phyloP scores from a whole-genome alignment of 805 yeast genomes.

The Cyberlindnera xylosilytica region DNA sequence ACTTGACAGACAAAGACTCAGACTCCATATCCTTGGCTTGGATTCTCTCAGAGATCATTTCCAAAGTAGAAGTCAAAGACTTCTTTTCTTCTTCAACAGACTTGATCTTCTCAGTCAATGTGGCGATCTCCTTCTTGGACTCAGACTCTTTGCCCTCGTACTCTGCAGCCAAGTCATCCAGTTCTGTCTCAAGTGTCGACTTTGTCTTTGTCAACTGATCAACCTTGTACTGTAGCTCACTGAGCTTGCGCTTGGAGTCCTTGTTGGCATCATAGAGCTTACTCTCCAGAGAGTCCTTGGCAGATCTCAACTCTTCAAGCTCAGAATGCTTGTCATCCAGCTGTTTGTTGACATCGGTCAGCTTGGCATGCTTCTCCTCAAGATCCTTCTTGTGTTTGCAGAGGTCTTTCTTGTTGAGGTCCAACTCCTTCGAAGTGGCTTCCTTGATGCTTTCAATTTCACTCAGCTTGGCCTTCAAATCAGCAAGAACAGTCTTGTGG shows the following conservation, averaged over 20 bases:
- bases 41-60: slow-evolving; percentile 32
- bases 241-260: neutral
- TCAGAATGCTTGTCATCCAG: slow-evolving; percentile 2
- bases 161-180: slow-evolving; percentile 27
- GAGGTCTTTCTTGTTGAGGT: slow-evolving; percentile 4
- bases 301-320: slow-evolving; percentile 2
- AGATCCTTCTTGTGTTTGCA: slow-evolving; percentile 1
- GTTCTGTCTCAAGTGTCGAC: slow-evolving; percentile 20
- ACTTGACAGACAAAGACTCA: slow-evolving; percentile 16
- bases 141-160: slow-evolving; percentile 29
- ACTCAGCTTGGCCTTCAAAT: slow-evolving; percentile 1
- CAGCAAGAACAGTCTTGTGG: slow-evolving; percentile 1
- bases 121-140: slow-evolving; percentile 23
- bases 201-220: slow-evolving; percentile 7
- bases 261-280: slow-evolving; percentile 2
- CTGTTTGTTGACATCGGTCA: neutral
- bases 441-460: slow-evolving; percentile 2
- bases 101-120: slow-evolving; percentile 26
- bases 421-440: slow-evolving; percentile 4
- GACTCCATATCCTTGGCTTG: slow-evolving; percentile 26
- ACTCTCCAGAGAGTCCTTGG: slow-evolving; percentile 1
- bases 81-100: slow-evolving; percentile 31
- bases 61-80: slow-evolving; percentile 31
- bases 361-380: slow-evolving; percentile 1
- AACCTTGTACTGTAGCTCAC: slow-evolving; percentile 6